Conservation (phyloP, 2,329 filamentous ascomycete species). For the Diaporthe sp. region DNA sequence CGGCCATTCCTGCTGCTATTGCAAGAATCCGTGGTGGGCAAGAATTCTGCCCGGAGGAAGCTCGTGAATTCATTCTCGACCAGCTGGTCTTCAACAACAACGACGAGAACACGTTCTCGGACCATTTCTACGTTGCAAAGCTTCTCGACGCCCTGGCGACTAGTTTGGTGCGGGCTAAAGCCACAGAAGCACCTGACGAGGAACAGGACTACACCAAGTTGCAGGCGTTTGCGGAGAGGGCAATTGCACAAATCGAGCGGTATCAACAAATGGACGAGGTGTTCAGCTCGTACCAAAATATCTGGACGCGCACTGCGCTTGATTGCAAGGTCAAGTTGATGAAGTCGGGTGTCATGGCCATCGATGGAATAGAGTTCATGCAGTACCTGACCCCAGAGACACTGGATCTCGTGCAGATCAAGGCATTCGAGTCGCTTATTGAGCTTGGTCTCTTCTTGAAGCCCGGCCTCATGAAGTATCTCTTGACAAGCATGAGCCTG, state of each 20-base stretch:
- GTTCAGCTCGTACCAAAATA: slow-evolving; percentile 77
- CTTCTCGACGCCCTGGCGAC: slow-evolving; percentile 76
- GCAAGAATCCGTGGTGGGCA: slow-evolving; percentile 81
- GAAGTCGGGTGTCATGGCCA: slow-evolving; percentile 73
- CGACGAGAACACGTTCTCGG: slow-evolving; percentile 87
- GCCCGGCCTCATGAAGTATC: slow-evolving; percentile 66
- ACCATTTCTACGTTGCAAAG: slow-evolving; percentile 88
- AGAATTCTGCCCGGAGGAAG: slow-evolving; percentile 83
- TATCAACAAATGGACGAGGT: slow-evolving; percentile 78
- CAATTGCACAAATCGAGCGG: slow-evolving; percentile 75
- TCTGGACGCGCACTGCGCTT: slow-evolving; percentile 74
- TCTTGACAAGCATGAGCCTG: slow-evolving; percentile 71
- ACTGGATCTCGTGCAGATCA: slow-evolving; percentile 73
- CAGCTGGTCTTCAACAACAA: slow-evolving; percentile 96
- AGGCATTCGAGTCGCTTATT: slow-evolving; percentile 74
- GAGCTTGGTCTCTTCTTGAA: slow-evolving; percentile 74
- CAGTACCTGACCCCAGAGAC: slow-evolving; percentile 77
- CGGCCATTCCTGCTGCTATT: slow-evolving; percentile 85
- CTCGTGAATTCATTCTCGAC: slow-evolving; percentile 88
- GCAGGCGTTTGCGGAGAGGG: slow-evolving; percentile 64
- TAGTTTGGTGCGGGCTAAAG: slow-evolving; percentile 68
- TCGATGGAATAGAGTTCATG: slow-evolving; percentile 68
- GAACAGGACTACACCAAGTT: slow-evolving; percentile 58
- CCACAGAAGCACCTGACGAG: slow-evolving; percentile 60
- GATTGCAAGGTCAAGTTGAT: slow-evolving; percentile 74